Base-by-base conservation (phyloP, 345 rosid species). In the Alliaria petiolata region DNA sequence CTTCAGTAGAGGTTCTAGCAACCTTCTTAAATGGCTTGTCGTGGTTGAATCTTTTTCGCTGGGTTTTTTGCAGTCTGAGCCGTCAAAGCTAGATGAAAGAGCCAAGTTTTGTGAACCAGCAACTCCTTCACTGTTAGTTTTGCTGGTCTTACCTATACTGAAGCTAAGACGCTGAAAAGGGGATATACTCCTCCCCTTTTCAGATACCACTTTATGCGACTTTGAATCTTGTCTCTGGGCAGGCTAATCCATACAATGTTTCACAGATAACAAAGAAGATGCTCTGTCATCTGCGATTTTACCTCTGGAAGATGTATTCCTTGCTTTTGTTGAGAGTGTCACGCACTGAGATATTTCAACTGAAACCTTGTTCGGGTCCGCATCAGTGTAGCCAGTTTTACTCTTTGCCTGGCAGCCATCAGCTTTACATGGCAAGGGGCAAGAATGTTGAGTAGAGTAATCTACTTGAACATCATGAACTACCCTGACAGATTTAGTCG, bases 21-120 rank as follows among this genome's bases (percentile, higher is more conserved):
- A 74, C 85, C 96, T 89, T 79, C 95, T 87, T 68, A 93, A 80
- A 74, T 96, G 97, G 79, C 97, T 89, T 52, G 88, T 85, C 70
- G 85, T 81, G 76, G 86, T 78, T 82, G 85, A 75, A 76, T 78
- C 75, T 36, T 78, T 70, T 77, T 75, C 78, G 68, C 54, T 72
- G 55, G 78, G 71, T 62, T 65, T 74, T 50, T 77, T 82, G 40
- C 64, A 26, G 28, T 50, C 38, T 36, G 80, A 74, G 53, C 56
- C 44, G 11, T 82, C 83, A 62, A 38, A 12, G n/a, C 54, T 34
- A 62, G 81, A 72, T 74, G 80, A 80, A 62, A 82, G 69, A 69
- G 78, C 78, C 16, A 65, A 72, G 36, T 67, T 81, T 72, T 80
- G 84, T 31, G 83, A 72, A 57, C 39, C 63, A 26, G 70, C 72